A percentile compares a stretch with the other conserved stretches of the same genome.
Conservation (phyloP, 2,329 filamentous ascomycete genomes). For the Alternaria arbusti region DNA sequence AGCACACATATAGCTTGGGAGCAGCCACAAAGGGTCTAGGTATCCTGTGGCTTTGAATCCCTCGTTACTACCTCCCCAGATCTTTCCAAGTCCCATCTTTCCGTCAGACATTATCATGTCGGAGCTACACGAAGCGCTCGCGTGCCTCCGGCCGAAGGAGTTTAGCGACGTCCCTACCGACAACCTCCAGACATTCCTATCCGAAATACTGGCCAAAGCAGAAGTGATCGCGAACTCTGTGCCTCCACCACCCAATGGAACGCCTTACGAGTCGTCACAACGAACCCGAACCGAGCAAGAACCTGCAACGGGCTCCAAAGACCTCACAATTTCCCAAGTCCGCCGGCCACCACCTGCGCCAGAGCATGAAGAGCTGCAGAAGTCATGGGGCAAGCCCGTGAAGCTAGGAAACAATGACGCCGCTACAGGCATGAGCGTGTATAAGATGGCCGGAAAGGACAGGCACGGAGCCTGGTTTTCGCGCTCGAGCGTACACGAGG, state of each 20-base stretch:
- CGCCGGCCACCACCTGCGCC: slow-evolving; percentile 58
- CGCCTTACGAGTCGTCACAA: slow-evolving; percentile 52
- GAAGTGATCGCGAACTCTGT: slow-evolving; percentile 79
- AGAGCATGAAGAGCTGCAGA: slow-evolving; percentile 68
- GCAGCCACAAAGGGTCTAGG: not conserved
- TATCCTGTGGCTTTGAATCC: not conserved
- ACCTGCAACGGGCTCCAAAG: slow-evolving; percentile 56
- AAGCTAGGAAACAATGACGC: slow-evolving; percentile 76
- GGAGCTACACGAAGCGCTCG: slow-evolving; percentile 55
- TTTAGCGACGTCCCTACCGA: slow-evolving; percentile 54
- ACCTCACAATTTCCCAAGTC: slow-evolving; percentile 60
- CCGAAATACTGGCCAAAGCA: slow-evolving; percentile 58
- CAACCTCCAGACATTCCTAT: slow-evolving; percentile 50
- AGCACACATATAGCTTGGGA: not conserved
- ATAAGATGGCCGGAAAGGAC: slow-evolving; percentile 80
- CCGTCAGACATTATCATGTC: slow-evolving; percentile 26
- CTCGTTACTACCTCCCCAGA: not conserved
- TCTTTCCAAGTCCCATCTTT: not conserved
- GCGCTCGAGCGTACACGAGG: slow-evolving; percentile 80
- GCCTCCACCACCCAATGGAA: slow-evolving; percentile 62
- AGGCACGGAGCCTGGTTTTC: slow-evolving; percentile 90
- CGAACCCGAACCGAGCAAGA: slow-evolving; percentile 66
- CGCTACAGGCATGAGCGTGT: slow-evolving; percentile 76
- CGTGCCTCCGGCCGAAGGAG: slow-evolving; percentile 51
- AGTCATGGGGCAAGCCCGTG: slow-evolving; percentile 84